Percentiles rank a stretch among this genome's conserved stretches.
phyloP scores from a whole-genome alignment of 2,329 filamentous ascomycete species.

The Fusarium transvaalense region DNA sequence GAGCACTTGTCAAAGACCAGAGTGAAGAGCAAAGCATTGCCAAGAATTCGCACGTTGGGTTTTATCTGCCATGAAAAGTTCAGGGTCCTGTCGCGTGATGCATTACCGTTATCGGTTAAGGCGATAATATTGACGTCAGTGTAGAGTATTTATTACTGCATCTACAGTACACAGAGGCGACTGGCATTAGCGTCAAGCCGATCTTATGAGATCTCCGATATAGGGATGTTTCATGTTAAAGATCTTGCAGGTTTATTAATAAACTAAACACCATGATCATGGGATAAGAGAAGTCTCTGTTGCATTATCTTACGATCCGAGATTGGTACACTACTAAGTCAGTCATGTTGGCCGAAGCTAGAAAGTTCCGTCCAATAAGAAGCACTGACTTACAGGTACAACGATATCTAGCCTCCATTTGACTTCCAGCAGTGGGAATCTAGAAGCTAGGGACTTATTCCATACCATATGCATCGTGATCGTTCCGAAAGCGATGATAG shows the following conservation, averaged over 20 bases:
- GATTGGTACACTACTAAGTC: too few species aligned
- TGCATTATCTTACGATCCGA: background rate
- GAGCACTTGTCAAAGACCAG: background rate
- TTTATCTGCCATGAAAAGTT: background rate
- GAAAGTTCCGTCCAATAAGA: background rate
- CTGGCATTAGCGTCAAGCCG: too few species aligned
- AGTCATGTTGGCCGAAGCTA: background rate
- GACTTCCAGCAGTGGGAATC: background rate
- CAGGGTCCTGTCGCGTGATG: constrained; percentile 2
- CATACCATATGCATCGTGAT: background rate
- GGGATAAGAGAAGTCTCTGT: background rate
- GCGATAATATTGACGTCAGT: background rate
- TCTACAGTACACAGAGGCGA: background rate
- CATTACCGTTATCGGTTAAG: background rate
- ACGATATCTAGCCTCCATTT: background rate
- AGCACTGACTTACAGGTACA: background rate
- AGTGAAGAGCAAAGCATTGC: background rate
- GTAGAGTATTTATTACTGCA: background rate
- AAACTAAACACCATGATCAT: background rate
- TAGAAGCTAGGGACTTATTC: too few species aligned
- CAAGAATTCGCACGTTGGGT: background rate
- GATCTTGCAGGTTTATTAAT: background rate
- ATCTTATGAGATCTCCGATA: background rate
- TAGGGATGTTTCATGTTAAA: background rate
- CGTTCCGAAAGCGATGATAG: background rate